Conservation (phyloP, 164 flowering plant genomes). For the Aristolochia fimbriata region DNA sequence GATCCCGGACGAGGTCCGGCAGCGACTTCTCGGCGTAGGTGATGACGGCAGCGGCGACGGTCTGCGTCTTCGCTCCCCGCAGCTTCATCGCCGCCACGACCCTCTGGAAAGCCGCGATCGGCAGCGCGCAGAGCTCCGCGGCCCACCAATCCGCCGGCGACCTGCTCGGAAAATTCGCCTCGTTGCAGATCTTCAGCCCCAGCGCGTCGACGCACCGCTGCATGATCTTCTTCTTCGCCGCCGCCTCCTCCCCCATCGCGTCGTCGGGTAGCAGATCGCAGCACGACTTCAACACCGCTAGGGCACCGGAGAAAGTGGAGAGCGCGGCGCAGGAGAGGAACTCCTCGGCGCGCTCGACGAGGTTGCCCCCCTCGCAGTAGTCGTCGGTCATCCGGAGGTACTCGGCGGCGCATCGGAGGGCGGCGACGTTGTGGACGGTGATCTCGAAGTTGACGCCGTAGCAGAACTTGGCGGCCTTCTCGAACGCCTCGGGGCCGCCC, state of each 20-base stretch:
- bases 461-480: constrained; percentile 89
- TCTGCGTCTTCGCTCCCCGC: constrained; percentile 50
- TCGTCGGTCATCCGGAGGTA: constrained; percentile 78
- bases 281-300: constrained; percentile 67
- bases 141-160: constrained; percentile 92
- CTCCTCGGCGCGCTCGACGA: constrained; percentile 67
- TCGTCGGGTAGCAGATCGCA: no score
- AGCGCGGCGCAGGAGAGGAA: constrained; percentile 64
- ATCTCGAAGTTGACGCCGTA: constrained; percentile 89
- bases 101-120: constrained; percentile 35
- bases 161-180: constrained; percentile 74
- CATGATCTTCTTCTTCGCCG: constrained; percentile 23
- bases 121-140: constrained; percentile 58
- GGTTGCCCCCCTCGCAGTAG: constrained; percentile 50
- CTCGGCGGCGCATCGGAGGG: constrained; percentile 84
- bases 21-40: constrained; percentile 64
- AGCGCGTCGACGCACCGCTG: constrained; percentile 57
- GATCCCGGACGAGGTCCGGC: constrained; percentile 60
- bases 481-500: constrained; percentile 84
- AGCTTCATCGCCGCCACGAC: constrained; percentile 50
- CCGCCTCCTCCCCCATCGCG: no score
- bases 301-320: constrained; percentile 53
- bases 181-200: constrained; percentile 58
- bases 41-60: constrained; percentile 51
- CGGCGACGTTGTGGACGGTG: constrained; percentile 73